Conservation (phyloP, 169 alveolate species). For the Eimeria praecox region DNA sequence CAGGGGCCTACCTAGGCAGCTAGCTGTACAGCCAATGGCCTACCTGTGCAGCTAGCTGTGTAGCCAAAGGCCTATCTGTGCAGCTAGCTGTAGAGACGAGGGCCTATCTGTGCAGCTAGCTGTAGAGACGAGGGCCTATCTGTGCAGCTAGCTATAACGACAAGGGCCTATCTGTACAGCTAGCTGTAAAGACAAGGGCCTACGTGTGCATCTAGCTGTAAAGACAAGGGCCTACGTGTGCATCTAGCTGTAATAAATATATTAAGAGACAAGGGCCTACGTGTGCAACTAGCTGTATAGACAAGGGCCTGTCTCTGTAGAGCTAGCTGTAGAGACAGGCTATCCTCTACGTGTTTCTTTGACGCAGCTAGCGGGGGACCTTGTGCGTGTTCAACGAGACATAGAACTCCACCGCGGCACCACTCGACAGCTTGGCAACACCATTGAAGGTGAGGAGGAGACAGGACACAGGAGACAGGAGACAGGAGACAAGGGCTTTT, state of each 20-base stretch:
- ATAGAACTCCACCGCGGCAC: conserved; percentile 39
- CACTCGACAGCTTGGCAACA: conserved; percentile 41
- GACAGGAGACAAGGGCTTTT: no score
- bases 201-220: no score
- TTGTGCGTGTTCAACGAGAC: conserved; percentile 4
- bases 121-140: background rate
- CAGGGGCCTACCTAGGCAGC: background rate
- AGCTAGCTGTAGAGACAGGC: no score
- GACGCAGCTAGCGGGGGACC: conserved; percentile 25
- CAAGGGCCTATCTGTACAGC: background rate
- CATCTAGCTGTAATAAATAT: no score
- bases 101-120: background rate
- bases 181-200: background rate
- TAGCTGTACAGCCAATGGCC: background rate
- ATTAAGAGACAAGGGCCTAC: no score
- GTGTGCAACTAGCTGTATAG: no score
- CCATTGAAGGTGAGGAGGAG: background rate
- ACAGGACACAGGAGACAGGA: background rate
- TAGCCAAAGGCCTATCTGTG: background rate
- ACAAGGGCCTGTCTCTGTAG: no score
- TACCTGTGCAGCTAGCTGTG: background rate
- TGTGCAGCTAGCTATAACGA: background rate
- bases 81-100: conserved; percentile 5
- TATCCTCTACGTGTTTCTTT: background rate
- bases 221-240: no score